Evolutionary conservation across 345 rosid genomes (phyloP), one percentile per base, ranked within the genome.

Genomic region (Toxicodendron radicans): DNA sequence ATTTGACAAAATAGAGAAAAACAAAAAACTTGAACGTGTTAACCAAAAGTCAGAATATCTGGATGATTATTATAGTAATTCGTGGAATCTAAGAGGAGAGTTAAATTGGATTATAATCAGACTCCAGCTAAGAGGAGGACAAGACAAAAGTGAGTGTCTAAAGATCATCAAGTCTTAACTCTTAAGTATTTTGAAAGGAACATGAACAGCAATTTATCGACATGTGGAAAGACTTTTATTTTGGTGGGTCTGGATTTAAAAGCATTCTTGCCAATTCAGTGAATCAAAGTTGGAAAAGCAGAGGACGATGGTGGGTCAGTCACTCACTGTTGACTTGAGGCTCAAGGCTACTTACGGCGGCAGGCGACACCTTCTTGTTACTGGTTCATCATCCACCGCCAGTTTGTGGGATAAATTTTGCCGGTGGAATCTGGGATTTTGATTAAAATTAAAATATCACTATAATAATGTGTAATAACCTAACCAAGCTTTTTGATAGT

Each of bases 41-140:
- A n/a, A 59, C 38, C 75, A 71, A 64, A 71, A 71, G 53, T 58
- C 54, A 24, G 80, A 66, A 65, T 71, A 2, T 64, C 3, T 20
- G 43, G 73, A 41, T 56, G 1, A 27, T 64, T 41, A 45, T 65
- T 16, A 43, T 21, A 43, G 45, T 13, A 45, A 45, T 23, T 5
- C 9, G 10, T 0, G 13, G 24, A 66, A 66, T 46, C 46, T n/a
- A 30, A 4, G 48, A 59, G 33, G 62, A 71, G 45, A 41, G n/a
- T 13, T 58, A 58, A 21, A 10, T 58, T 45, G 64, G 56, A 58
- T 43, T 24, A 17, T 35, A 20, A 7, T 1, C 10, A 70, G 43
- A 41, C 5, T 30, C 66, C 74, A 62, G 48, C 23, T 69, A 24
- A 52, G 43, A 48, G 16, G 8, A 69, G 12, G 52, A 38, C 35